phyloP scores from a whole-genome alignment of 2,329 filamentous ascomycete species.

The Stemphylium lycopersici region DNA sequence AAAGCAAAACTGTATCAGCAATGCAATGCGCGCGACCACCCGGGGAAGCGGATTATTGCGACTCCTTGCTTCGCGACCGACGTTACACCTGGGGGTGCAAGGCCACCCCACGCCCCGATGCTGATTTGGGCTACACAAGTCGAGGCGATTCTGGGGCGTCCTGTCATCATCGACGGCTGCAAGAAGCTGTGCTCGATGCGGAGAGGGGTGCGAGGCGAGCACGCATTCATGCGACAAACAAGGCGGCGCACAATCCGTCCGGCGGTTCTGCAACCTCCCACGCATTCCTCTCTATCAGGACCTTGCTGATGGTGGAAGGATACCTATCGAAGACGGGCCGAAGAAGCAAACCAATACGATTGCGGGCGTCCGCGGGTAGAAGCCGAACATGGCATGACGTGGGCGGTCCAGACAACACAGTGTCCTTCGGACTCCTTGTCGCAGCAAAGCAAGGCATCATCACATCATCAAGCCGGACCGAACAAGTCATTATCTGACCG shows the following conservation, averaged over 20 bases:
- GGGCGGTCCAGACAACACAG: constrained; percentile 13
- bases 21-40: constrained; percentile 25
- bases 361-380: constrained; percentile 11
- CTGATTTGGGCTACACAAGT: constrained; percentile 14
- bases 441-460: constrained; percentile 19
- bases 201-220: constrained; percentile 6
- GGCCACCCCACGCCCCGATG: constrained; percentile 42
- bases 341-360: constrained; percentile 20
- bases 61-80: constrained; percentile 39
- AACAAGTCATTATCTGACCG: constrained; percentile 32
- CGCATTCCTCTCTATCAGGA: constrained; percentile 15
- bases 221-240: constrained; percentile 15
- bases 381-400: constrained; percentile 16
- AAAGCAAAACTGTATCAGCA: constrained; percentile 35
- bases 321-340: constrained; percentile 16
- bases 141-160: constrained; percentile 24
- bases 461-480: constrained; percentile 8
- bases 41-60: constrained; percentile 41
- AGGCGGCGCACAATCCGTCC: constrained; percentile 5
- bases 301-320: constrained; percentile 3
- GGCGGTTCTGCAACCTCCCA: constrained; percentile 14
- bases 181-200: constrained; percentile 5
- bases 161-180: constrained; percentile 19
- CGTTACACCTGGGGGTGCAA: constrained; percentile 35
- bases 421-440: constrained; percentile 11